phyloP scores from a whole-genome alignment of 2,329 filamentous ascomycete species.

The Diplodia scrobiculata region DNA sequence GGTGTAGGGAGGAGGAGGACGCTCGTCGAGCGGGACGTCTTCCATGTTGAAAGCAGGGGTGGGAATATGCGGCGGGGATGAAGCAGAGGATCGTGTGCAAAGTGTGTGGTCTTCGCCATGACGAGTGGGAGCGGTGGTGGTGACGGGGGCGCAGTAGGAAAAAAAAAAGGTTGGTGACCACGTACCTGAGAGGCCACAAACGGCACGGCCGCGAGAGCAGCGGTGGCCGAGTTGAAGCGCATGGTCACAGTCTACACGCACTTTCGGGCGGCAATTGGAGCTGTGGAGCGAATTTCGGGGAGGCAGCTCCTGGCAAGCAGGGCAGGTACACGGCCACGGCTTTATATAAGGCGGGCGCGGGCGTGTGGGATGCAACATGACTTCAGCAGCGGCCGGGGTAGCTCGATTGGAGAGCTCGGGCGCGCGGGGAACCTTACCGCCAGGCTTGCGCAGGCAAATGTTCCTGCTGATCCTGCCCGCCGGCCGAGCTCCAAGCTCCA shows the following conservation, averaged over 20 bases:
- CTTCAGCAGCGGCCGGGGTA: slow-evolving; percentile 23
- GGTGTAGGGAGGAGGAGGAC: not conserved
- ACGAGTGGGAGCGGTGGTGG: not conserved
- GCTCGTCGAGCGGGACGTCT: not conserved
- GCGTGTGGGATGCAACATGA: slow-evolving; percentile 5
- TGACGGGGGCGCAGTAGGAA: not conserved
- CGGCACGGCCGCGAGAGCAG: slow-evolving; percentile 17
- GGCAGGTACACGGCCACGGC: not conserved
- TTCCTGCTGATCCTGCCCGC: slow-evolving; percentile 28
- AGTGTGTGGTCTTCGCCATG: not conserved
- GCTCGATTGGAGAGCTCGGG: not conserved
- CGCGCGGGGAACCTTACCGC: slow-evolving; percentile 15
- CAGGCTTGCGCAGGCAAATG: slow-evolving; percentile 10
- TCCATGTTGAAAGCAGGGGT: not conserved
- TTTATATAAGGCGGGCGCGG: slow-evolving; percentile 6
- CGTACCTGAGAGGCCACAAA: slow-evolving; percentile 26
- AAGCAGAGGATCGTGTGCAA: not conserved
- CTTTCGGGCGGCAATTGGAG: not conserved
- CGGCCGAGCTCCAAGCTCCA: slow-evolving; percentile 2
- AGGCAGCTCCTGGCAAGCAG: not conserved
- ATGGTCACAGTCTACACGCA: slow-evolving; percentile 8
- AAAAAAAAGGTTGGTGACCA: not conserved
- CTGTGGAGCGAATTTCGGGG: not conserved
- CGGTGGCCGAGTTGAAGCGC: slow-evolving; percentile 21
- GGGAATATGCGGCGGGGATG: not conserved